Conservation (phyloP, 2,329 filamentous ascomycete genomes). For the Geoglossum cookeanum region DNA sequence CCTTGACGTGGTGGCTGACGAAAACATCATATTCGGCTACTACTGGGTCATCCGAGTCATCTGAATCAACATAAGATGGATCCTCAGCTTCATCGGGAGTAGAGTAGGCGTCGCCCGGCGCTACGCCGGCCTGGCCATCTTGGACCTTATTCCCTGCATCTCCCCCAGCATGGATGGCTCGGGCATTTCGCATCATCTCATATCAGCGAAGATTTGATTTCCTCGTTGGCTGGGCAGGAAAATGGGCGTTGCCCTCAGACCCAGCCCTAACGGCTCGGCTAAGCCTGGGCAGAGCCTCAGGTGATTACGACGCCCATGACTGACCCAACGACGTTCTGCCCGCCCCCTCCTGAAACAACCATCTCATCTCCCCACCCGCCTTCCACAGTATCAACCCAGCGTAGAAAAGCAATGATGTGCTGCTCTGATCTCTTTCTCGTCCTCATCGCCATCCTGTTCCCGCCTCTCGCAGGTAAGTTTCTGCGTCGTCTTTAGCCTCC, state of each 20-base stretch:
- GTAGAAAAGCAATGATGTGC: conserved; percentile 29
- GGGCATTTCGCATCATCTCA: not conserved
- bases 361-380: not conserved
- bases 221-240: not conserved
- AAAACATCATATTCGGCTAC: conserved; percentile 56
- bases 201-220: not conserved
- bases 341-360: not conserved
- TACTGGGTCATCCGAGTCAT: conserved; percentile 26
- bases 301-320: not conserved
- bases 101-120: not conserved
- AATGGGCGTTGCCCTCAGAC: not conserved
- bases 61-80: conserved; percentile 1
- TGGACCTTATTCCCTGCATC: not conserved
- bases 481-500: conserved; percentile 3
- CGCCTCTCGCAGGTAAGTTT: conserved; percentile 41
- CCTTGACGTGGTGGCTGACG: conserved; percentile 55
- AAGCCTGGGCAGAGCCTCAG: not conserved
- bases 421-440: conserved; percentile 42
- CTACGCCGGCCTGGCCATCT: not conserved
- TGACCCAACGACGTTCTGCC: not conserved
- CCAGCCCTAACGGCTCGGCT: conserved; percentile 1
- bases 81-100: not conserved
- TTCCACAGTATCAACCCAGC: not conserved
- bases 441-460: conserved; percentile 44
- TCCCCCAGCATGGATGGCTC: not conserved